Base-by-base conservation (phyloP, 129 eudicot genomes). In the Pseudognaphalium luteoalbum region DNA sequence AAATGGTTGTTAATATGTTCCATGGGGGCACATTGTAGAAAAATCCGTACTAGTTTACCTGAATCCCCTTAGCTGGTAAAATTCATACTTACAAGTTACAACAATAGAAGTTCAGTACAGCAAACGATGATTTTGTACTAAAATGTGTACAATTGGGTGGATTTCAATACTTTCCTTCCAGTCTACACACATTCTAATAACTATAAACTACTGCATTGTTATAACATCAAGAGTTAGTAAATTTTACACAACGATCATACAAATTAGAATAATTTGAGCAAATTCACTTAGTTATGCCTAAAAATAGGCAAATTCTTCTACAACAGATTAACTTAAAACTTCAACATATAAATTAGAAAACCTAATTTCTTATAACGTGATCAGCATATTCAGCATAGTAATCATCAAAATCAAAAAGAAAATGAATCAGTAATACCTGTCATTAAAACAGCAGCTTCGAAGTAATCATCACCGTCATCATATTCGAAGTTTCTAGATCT, bases 381-480 rank as follows among this genome's bases (percentile, higher is more conserved):
- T 21, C 21, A 58, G 64, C 64, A 20, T 22, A 63, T 15, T 63
- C 17, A 39, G n/a, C 25, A 25, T 1, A 3, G 8, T 21, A 62
- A 42, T 59, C 50, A 54, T 34, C 51, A 28, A 3, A 54, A 2
- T 21, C 25, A 3, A 47, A 29, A 51, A 4, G 6, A 0, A 72
- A 17, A 39, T 20, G 66, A n/a, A 72, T 19, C 25, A 12, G 22
- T 59, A 69, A 4, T 54, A 90, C 92, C 96, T 83, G 90, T 70
- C 52, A 90, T 52, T 67, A 90, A 85, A 62, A 90, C 81, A 72
- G 79, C 58, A 56, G 96, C 96, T 83, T 87, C 87, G 30, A 87
- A 67, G 74, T 75, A 90, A 60, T 90, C 87, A 72, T 85, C 82
- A 35, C 76, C 73, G 58, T 70, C 76, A 12, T 81, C 60, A 66